phyloP scores from a whole-genome alignment of 805 yeast species.

The Scheffersomyces coipomensis region DNA sequence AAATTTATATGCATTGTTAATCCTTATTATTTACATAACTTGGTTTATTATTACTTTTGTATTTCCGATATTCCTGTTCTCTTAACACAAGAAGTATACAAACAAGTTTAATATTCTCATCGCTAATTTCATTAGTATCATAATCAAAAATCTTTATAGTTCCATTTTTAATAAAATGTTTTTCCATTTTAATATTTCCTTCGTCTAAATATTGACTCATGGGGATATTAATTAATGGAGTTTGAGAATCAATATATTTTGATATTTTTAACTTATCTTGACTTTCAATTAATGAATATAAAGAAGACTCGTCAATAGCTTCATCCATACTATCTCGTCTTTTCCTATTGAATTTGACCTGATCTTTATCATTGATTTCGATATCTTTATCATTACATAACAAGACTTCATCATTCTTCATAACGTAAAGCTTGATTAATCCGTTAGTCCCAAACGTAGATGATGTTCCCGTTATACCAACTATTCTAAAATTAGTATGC shows the following conservation, averaged over 20 bases:
- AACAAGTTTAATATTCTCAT: constrained; percentile 20
- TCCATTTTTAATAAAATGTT: constrained; percentile 21
- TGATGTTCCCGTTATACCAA: constrained; percentile 31
- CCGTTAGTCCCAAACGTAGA: constrained; percentile 31
- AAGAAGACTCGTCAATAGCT: too few species aligned
- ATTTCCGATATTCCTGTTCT: constrained; percentile 34
- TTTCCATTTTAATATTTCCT: constrained; percentile 20
- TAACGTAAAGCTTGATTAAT: constrained; percentile 19
- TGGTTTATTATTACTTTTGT: constrained; percentile 19
- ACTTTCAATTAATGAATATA: constrained; percentile 17
- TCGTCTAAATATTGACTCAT: constrained; percentile 26
- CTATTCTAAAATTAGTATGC: constrained; percentile 25
- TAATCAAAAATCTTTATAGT: constrained; percentile 17
- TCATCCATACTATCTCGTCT: too few species aligned
- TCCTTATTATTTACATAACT: background rate
- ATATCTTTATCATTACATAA: constrained; percentile 24
- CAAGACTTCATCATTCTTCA: constrained; percentile 14
- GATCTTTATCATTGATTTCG: constrained; percentile 1
- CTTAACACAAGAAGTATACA: constrained; percentile 27
- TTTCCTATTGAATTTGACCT: constrained; percentile 8
- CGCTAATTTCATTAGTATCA: constrained; percentile 6
- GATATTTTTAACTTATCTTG: constrained; percentile 20
- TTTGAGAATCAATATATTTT: constrained; percentile 13
- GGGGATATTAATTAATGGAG: constrained; percentile 22
- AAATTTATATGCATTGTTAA: too few species aligned